These are phyloP conservation scores for Kitagawia praeruptora DNA, from an alignment of 129 eudicot species.

Conservation along the genomic window DNA sequence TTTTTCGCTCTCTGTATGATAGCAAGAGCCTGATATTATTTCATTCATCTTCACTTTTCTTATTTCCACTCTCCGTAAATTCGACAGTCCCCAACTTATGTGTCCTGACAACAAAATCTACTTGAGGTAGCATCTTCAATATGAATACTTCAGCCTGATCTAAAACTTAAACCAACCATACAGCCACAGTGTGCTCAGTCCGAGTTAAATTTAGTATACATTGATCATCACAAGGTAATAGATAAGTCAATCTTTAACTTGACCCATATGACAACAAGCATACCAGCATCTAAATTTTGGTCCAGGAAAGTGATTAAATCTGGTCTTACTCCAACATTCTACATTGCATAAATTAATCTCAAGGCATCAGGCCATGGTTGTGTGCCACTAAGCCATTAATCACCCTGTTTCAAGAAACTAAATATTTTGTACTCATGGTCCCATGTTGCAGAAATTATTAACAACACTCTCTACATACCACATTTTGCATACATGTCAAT, in stretches of 20 bases:
- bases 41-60: too few species aligned
- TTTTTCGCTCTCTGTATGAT: too few species aligned
- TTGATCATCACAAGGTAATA: constrained; percentile 41
- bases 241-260: not conserved
- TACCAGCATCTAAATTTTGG: not conserved
- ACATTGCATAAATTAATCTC: constrained; percentile 29
- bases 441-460: too few species aligned
- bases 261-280: constrained; percentile 42
- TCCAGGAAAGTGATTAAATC: constrained; percentile 35
- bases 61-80: too few species aligned
- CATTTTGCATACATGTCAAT: too few species aligned
- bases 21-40: too few species aligned
- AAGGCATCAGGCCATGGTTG: too few species aligned
- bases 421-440: too few species aligned
- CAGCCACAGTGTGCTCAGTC: constrained; percentile 68
- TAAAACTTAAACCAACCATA: constrained; percentile 49
- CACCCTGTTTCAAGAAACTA: too few species aligned
- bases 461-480: too few species aligned
- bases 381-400: too few species aligned
- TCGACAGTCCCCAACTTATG: not conserved
- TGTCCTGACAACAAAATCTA: constrained; percentile 20
- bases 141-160: constrained; percentile 46
- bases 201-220: constrained; percentile 34
- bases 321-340: constrained; percentile 32
- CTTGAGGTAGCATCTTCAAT: constrained; percentile 42